Evolutionary conservation across 192 early-diverging fungal species (phyloP), one percentile per base, ranked within the genome.

Genomic region (Gamsiella multidivaricata): DNA sequence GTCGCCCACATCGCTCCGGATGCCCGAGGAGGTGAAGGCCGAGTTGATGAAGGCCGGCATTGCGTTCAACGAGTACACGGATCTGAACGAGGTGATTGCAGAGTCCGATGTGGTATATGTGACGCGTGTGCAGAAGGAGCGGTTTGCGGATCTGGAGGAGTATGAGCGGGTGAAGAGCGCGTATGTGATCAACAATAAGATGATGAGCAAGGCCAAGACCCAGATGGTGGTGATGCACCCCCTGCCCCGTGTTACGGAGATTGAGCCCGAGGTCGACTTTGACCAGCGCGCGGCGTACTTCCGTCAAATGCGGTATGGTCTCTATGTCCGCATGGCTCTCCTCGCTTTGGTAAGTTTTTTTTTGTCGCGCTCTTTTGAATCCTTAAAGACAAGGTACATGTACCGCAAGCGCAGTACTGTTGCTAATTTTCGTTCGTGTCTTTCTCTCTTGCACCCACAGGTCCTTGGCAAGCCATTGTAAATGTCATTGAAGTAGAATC

Each of bases 181-280:
- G 23, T 97, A 90, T 76, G 85, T 97, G 50, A 89, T 99, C 65
- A 95, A 93, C 83, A 96, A 96, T 81, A 85, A 90, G 80, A 82
- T 91, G 31, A 84, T 99, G 82, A 85, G 85, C 80, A 89, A 88
- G 69, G 94, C 95, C 63, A 98, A 99, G 85, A 81, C 90, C 28
- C 91, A 96, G 78, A 98, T 99, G 97, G 93, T 98, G 75, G 92
- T 99, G 41, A 97, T 99, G 96, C 97, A 98, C 87, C 96, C 97
- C 58, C 84, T 98, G 70, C 97, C 97, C 12, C 89, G 97, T 72
- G 91, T 97, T 26, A 88, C 90, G 29, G 97, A 98, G 82, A 97
- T 99, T 80, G 94, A 95, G 52, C 94, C 93, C 37, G 97, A 99
- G 79, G 97, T 99, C 26, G 97, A 99, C 78, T 97, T 96, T 65